phyloP scores from a whole-genome alignment of 495 filamentous ascomycete genomes.

The Aspergillus ostianus region DNA sequence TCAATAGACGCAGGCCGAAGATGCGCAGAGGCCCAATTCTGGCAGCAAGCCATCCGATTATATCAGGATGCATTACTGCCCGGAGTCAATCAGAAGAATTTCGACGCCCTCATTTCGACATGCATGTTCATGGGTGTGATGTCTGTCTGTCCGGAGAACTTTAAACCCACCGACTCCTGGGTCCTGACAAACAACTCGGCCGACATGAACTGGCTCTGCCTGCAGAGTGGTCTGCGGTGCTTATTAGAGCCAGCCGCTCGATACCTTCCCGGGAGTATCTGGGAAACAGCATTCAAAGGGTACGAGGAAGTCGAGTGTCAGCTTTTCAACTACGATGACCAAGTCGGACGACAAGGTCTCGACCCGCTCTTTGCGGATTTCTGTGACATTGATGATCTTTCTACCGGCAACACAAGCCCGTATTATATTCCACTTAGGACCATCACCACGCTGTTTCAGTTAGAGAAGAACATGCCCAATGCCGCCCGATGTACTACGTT shows the following conservation, averaged over 20 bases:
- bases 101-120: slow-evolving; percentile 38
- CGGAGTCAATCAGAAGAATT: slow-evolving; percentile 28
- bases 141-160: slow-evolving; percentile 35
- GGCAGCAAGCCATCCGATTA: slow-evolving; percentile 34
- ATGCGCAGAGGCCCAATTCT: slow-evolving; percentile 41
- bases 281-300: slow-evolving; percentile 29
- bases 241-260: slow-evolving; percentile 30
- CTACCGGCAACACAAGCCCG: slow-evolving; percentile 33
- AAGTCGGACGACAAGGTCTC: slow-evolving; percentile 34
- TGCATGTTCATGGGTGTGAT: slow-evolving; percentile 41
- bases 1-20: slow-evolving; percentile 20
- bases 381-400: slow-evolving; percentile 36
- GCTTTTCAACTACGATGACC: slow-evolving; percentile 21
- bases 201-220: slow-evolving; percentile 42
- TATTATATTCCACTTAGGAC: slow-evolving; percentile 36
- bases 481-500: slow-evolving; percentile 27
- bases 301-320: slow-evolving; percentile 21
- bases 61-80: slow-evolving; percentile 28
- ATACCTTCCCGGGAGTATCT: slow-evolving; percentile 35
- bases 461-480: slow-evolving; percentile 14
- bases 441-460: slow-evolving; percentile 26
- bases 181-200: slow-evolving; percentile 33
- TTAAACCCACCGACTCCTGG: slow-evolving; percentile 42
- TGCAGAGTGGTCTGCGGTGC: slow-evolving; percentile 39
- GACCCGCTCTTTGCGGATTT: slow-evolving; percentile 34